Evolutionary conservation across 2,329 filamentous ascomycete species (phyloP).

Genomic region (Monilinia vaccinii-corymbosi): DNA sequence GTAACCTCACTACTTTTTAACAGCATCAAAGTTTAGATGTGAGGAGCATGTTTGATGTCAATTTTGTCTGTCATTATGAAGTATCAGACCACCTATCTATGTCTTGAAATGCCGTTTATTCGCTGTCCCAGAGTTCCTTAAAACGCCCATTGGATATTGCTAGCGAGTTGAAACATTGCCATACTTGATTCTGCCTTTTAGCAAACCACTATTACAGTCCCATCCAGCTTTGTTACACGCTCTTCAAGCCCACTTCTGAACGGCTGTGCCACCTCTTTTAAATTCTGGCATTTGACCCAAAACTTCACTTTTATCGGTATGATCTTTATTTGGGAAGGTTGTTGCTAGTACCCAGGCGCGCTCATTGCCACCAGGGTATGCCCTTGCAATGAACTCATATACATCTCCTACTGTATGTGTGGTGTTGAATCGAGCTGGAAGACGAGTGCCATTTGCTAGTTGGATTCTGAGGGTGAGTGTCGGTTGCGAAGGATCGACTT

Average conservation of each 20-base stretch:
- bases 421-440: constrained; percentile 76
- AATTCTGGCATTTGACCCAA: constrained; percentile 55
- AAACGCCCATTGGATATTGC: background rate
- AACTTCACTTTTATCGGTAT: constrained; percentile 54
- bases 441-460: constrained; percentile 65
- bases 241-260: constrained; percentile 43
- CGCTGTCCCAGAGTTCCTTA: background rate
- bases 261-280: constrained; percentile 55
- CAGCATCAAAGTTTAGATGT: background rate
- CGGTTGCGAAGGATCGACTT: constrained; percentile 57
- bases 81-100: background rate
- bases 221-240: background rate
- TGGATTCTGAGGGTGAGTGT: constrained; percentile 66
- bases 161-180: background rate
- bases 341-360: constrained; percentile 70
- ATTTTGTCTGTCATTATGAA: background rate
- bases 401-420: constrained; percentile 69
- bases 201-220: background rate
- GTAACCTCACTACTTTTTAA: no score
- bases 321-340: constrained; percentile 75
- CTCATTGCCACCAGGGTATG: constrained; percentile 45
- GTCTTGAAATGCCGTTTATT: background rate
- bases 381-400: constrained; percentile 63
- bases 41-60: background rate
- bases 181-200: background rate